Evolutionary conservation across 2,329 filamentous ascomycete species (phyloP).

Genomic region (Ceratocystis diversiconidia): DNA sequence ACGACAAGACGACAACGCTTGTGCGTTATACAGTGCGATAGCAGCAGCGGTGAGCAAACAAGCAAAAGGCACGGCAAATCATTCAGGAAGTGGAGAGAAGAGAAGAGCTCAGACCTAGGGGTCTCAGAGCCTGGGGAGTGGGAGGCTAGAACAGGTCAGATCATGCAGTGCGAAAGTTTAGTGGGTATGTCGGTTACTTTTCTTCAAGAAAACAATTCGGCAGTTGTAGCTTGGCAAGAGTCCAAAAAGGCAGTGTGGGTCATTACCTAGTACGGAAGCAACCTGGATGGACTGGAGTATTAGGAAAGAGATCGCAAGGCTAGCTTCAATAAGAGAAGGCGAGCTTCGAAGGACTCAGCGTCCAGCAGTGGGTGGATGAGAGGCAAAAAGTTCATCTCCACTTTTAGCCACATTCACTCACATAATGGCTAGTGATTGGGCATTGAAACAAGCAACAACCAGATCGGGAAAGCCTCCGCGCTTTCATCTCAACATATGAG

Average conservation of each 20-base stretch:
- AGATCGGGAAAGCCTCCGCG: not conserved
- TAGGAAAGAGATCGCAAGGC: no score
- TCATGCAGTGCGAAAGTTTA: not conserved
- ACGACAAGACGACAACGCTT: not conserved
- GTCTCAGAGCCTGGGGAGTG: no score
- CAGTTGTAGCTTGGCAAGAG: not conserved
- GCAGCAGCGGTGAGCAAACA: slow-evolving; percentile 2
- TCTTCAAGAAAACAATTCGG: not conserved
- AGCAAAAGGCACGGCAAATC: not conserved
- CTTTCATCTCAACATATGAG: not conserved
- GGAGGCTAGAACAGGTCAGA: not conserved
- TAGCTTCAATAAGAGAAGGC: not conserved
- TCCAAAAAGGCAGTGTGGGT: no score
- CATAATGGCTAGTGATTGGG: not conserved
- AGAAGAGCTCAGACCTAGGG: not conserved
- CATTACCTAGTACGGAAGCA: no score
- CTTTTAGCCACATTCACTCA: not conserved
- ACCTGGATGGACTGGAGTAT: not conserved
- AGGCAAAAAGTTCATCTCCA: not conserved
- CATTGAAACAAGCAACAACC: not conserved
- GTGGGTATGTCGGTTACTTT: not conserved
- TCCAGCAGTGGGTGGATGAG: not conserved
- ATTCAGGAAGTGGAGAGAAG: not conserved
- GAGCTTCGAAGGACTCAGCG: not conserved
- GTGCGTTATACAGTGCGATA: not conserved